Evolutionary conservation across 257 asterid genomes (phyloP), one percentile per base, ranked within the genome.

Genomic region (Schizonepeta tenuifolia): DNA sequence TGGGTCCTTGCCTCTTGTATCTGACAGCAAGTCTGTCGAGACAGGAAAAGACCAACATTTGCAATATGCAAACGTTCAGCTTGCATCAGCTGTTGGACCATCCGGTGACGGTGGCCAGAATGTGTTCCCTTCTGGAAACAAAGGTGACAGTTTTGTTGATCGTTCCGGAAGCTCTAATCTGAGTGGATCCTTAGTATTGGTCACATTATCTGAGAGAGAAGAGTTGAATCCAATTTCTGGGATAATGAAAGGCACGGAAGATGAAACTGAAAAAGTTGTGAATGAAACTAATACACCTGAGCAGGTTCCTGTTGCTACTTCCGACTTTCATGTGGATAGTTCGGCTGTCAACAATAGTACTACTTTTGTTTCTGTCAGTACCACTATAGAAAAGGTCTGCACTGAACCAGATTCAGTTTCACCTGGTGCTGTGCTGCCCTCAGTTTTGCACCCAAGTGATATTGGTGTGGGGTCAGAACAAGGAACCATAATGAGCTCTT

Each of bases 371-470:
- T 61, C 82, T 47, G 80, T 70, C 55, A 65, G 78, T 71, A 70
- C 81, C 4, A 20, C 28, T 47, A 33, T 56, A 68, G 78, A 51
- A 20, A 85, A 75, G 56, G 83, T 72, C 54, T 22, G 56, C 50
- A 54, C 49, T 22, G 82, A 77, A 67, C 63, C 66, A 57, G 79
- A 60, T 81, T 70, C 85, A 65, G 76, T 38, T 70, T 56, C 74
- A 55, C 69, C 80, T 71, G 76, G 70, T 62, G 57, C 69, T 51
- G 70, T 57, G 75, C 72, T 15, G 65, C 73, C 79, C 24, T 75
- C 71, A 55, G 75, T 67, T 75, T 65, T 86, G 71, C 74, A 56
- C 62, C 78, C 77, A 13, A 60, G 73, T 66, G 73, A 75, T 69
- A 74, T 67, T 22, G 67, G n/a, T 69, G 36, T 38, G 21, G 66